Evolutionary conservation across 495 filamentous ascomycete genomes (phyloP), one percentile per base, ranked within the genome.

Genomic region (Xylaria bambusicola): DNA sequence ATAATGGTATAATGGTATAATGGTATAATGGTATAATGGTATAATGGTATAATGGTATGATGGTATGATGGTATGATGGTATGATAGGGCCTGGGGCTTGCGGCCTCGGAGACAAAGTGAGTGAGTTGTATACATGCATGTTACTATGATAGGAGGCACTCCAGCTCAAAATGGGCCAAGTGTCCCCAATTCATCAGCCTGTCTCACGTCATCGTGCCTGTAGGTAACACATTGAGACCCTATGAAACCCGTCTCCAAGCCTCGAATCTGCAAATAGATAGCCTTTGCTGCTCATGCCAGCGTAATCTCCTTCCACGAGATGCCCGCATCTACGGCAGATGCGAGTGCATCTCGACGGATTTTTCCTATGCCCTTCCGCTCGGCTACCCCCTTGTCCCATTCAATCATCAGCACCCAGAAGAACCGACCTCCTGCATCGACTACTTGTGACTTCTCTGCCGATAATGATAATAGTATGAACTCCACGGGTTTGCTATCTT

Each of bases 321-420:
- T 18, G 12, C 20, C 38, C 15, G 24, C 13, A 6, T 24, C 26
- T 9, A 42, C 9, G 40, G 17, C 35, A 44, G 47, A 51, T 45
- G 47, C 33, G 36, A 59, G 36, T 3, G 13, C 26, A 13, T 59
- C 20, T 6, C 48, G 56, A 23, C 52, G 44, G 17, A 59, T 51
- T n/a, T 59, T 59, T 1, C 56, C 56, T 23, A 59, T 44, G 4
- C 56, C 56, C 18, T 52, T 59, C n/a, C 56, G 56, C 27, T 59
- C 47, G 36, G 56, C 56, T n/a, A 52, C 36, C 5, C 56, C 56
- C 6, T 20, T 33, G 5, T 40, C 27, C 56, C 56, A 59, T 12
- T 23, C 48, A 44, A 59, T 52, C 47, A 59, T 52, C n/a, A 59
- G 20, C 27, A 52, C 56, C 56, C 56, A 59, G 38, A 59, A 59